phyloP scores from a whole-genome alignment of 148 eudicot species.

The Drosera capensis region DNA sequence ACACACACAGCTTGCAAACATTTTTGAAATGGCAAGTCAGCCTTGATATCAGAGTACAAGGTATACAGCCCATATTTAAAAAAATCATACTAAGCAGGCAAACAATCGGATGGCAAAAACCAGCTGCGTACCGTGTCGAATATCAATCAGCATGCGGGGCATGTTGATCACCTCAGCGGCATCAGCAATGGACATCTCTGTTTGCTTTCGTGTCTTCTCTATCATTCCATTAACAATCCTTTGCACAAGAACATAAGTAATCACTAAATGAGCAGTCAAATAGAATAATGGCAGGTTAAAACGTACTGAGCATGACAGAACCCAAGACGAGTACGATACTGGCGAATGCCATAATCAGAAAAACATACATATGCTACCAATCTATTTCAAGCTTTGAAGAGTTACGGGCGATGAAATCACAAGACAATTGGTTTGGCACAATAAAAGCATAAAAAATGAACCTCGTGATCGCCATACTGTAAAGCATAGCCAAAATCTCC shows the following conservation, averaged over 20 bases:
- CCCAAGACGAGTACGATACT: too few species aligned
- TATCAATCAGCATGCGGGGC: conserved; percentile 87
- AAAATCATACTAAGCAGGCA: background rate
- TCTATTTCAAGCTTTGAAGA: too few species aligned
- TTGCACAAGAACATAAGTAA: conserved; percentile 10
- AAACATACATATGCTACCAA: too few species aligned
- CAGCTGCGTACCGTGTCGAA: conserved; percentile 59
- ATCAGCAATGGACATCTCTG: conserved; percentile 51
- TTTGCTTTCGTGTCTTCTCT: conserved; percentile 63
- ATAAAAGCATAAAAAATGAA: conserved; percentile 1
- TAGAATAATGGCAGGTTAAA: background rate
- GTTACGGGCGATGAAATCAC: too few species aligned
- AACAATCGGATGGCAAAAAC: background rate
- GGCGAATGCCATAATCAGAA: too few species aligned
- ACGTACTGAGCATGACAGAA: background rate
- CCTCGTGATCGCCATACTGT: conserved; percentile 84
- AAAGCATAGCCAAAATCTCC: conserved; percentile 61
- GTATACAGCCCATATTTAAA: too few species aligned
- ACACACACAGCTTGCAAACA: too few species aligned
- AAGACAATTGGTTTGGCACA: too few species aligned
- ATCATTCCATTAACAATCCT: conserved; percentile 86
- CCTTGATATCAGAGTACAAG: too few species aligned
- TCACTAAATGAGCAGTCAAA: too few species aligned
- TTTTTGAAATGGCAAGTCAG: too few species aligned
- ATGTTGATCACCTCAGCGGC: conserved; percentile 51